Percentiles rank a stretch among this genome's conserved stretches.
Evolutionary conservation across 805 yeast species (phyloP).

Genomic region (Ogataea trehalophila): DNA sequence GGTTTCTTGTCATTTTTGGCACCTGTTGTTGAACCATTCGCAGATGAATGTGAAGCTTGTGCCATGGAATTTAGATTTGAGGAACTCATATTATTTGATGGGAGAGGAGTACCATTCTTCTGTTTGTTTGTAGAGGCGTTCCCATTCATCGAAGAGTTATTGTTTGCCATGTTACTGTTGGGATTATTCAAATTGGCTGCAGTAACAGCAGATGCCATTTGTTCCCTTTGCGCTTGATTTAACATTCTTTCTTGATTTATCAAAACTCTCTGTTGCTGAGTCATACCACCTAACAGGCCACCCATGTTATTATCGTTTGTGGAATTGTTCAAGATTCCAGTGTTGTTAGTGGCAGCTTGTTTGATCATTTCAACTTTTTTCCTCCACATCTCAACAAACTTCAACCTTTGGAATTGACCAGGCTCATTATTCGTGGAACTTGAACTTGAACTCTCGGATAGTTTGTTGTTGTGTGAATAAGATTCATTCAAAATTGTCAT

Average conservation of each 20-base stretch:
- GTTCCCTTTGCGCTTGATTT: conserved; percentile 28
- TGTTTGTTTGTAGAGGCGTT: neutral
- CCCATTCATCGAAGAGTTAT: too few relatives aligned
- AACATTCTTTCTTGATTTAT: conserved; percentile 26
- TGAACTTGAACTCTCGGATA: conserved; percentile 24
- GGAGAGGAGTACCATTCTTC: neutral
- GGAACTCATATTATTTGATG: too few relatives aligned
- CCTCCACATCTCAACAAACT: conserved; percentile 85
- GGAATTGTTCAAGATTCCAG: conserved; percentile 11
- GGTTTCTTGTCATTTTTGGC: conserved; percentile 16
- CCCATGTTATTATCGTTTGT: conserved; percentile 18
- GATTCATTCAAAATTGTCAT: conserved; percentile 67
- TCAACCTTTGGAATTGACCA: conserved; percentile 73
- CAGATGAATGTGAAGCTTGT: conserved; percentile 3
- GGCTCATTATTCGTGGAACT: conserved; percentile 24
- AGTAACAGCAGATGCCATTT: conserved; percentile 30
- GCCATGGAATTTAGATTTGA: too few relatives aligned
- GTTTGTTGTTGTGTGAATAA: conserved; percentile 29
- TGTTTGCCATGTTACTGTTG: too few relatives aligned
- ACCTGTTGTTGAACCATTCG: neutral
- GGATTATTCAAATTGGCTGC: conserved; percentile 11
- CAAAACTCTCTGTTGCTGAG: conserved; percentile 26
- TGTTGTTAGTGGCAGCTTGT: conserved; percentile 35
- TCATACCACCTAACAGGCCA: conserved; percentile 24
- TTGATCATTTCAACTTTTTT: conserved; percentile 55